These are phyloP conservation scores for Backusella tuberculispora DNA, from an alignment of 192 early-diverging fungal species.

Conservation along the genomic window DNA sequence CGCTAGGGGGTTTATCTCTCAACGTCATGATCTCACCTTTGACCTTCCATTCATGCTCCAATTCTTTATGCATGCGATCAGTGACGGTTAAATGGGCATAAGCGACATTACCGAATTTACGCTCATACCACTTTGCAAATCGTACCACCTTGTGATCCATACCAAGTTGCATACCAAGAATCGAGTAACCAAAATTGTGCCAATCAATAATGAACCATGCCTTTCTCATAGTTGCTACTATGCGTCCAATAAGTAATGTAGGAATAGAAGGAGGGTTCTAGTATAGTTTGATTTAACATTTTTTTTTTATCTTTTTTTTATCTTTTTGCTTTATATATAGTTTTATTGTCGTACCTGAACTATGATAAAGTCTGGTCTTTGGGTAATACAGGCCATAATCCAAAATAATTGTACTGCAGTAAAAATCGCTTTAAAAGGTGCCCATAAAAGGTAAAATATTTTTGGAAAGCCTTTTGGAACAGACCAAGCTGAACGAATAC, in stretches of 20 bases:
- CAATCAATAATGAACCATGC: constrained; percentile 89
- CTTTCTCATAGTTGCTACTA: constrained; percentile 66
- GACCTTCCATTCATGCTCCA: constrained; percentile 63
- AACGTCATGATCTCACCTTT: constrained; percentile 74
- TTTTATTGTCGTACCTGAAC: constrained; percentile 65
- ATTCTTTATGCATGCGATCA: constrained; percentile 73
- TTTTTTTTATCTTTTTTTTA: neutral
- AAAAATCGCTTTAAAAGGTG: constrained; percentile 65
- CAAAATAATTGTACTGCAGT: constrained; percentile 67
- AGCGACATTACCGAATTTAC: constrained; percentile 64
- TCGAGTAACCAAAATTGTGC: constrained; percentile 96
- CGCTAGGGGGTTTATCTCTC: constrained; percentile 80
- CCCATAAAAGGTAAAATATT: constrained; percentile 66
- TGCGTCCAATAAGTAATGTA: constrained; percentile 78
- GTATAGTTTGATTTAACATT: neutral
- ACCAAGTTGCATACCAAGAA: constrained; percentile 78
- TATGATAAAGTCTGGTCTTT: constrained; percentile 67
- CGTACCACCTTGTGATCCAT: constrained; percentile 54
- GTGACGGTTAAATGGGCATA: constrained; percentile 88
- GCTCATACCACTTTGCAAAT: constrained; percentile 66
- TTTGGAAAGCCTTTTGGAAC: constrained; percentile 61
- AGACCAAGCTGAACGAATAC: constrained; percentile 50
- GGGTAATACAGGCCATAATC: constrained; percentile 59
- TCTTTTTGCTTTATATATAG: neutral
- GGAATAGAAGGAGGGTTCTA: constrained; percentile 97